Conservation (phyloP, 1,139 yeast species). For the Candida frijolesensis region DNA sequence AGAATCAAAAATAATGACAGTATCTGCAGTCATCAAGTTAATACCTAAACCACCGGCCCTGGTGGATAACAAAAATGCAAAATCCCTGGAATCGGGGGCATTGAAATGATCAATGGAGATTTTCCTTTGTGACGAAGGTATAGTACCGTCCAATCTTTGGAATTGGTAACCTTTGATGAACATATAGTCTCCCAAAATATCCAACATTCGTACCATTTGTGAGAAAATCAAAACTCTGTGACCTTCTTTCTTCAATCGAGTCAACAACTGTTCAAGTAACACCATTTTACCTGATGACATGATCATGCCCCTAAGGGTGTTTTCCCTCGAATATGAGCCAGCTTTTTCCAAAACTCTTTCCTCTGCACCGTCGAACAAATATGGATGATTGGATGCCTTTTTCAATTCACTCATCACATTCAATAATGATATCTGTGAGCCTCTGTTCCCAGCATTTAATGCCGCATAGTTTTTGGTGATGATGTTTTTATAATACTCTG, state of each 20-base stretch:
- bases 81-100: constrained; percentile 90
- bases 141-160: constrained; percentile 95
- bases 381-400: constrained; percentile 97
- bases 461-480: constrained; percentile 91
- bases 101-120: constrained; percentile 96
- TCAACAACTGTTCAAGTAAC: constrained; percentile 80
- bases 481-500: constrained; percentile 92
- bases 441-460: constrained; percentile 80
- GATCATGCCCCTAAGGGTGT: constrained; percentile 81
- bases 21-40: constrained; percentile 97
- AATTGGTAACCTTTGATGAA: constrained; percentile 87
- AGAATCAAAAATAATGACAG: constrained; percentile 94
- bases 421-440: constrained; percentile 78
- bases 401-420: constrained; percentile 95
- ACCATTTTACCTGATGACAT: constrained; percentile 99
- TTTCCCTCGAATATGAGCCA: constrained; percentile 73
- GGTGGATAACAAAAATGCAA: constrained; percentile 86
- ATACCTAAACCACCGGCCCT: constrained; percentile 99
- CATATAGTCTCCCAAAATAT: constrained; percentile 90
- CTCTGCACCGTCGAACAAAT: constrained; percentile 91
- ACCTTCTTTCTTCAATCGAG: constrained; percentile 86
- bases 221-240: constrained; percentile 93
- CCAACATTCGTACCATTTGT: constrained; percentile 96
- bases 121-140: constrained; percentile 91
- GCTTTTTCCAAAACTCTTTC: constrained; percentile 68